Evolutionary conservation across 208 protist species (phyloP).

Genomic region (Tetramitus jugosus): DNA sequence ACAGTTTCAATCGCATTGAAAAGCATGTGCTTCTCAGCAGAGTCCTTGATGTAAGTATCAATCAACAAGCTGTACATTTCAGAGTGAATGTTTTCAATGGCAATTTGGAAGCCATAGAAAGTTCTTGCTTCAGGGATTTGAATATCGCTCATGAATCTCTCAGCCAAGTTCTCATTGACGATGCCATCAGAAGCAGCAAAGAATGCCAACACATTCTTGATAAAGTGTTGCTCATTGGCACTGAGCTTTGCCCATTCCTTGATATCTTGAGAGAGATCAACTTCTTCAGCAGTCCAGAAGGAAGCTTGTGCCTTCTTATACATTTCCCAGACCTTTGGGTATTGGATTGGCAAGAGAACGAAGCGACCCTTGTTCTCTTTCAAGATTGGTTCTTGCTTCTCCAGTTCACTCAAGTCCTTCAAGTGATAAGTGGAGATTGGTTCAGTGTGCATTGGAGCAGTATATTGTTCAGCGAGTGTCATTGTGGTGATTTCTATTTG

Average conservation of each 20-base stretch:
- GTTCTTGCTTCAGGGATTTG: constrained; percentile 93
- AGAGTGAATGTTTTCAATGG: constrained; percentile 98
- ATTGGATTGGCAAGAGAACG: constrained; percentile 96
- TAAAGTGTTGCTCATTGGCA: constrained; percentile 92
- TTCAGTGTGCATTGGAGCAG: too few species aligned
- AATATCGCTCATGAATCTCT: constrained; percentile 91
- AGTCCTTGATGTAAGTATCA: constrained; percentile 93
- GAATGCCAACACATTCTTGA: constrained; percentile 97
- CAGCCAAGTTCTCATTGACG: constrained; percentile 94
- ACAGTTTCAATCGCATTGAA: constrained; percentile 93
- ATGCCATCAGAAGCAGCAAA: constrained; percentile 98
- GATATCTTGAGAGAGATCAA: constrained; percentile 87
- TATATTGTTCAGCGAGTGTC: too few species aligned
- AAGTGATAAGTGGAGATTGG: too few species aligned
- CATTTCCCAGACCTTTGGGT: constrained; percentile 94
- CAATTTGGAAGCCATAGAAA: constrained; percentile 98
- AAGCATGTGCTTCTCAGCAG: constrained; percentile 74
- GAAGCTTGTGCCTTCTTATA: constrained; percentile 94
- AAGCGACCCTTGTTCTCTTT: constrained; percentile 89
- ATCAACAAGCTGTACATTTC: constrained; percentile 82
- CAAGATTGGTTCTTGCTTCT: constrained; percentile 78
- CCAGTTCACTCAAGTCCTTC: too few species aligned
- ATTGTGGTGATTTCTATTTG: too few species aligned
- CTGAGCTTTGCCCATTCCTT: constrained; percentile 88
- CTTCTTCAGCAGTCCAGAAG: constrained; percentile 97